Evolutionary conservation across 2,329 filamentous ascomycete species (phyloP), one percentile per base, ranked within the genome.

Genomic region (Phialemonium atrogriseum): DNA sequence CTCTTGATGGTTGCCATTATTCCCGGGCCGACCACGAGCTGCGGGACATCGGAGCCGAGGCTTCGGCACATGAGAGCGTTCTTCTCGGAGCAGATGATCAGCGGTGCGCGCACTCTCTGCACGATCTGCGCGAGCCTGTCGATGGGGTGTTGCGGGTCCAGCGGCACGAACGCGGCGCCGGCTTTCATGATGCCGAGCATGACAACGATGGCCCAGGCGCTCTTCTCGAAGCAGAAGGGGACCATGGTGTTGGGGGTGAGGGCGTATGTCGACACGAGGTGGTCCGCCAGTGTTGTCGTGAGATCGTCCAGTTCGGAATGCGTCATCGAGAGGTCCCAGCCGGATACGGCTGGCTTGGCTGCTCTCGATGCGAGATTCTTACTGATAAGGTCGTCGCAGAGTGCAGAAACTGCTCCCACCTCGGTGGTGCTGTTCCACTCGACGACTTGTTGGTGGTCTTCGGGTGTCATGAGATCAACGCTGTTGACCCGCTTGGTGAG

Each of bases 71-170:
- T 24, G 24, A 37, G 17, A n/a, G 22, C 18, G 6, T 24, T 23
- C 4, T 30, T 18, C 14, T 34, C 34, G 5, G 37, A 39, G 20
- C 27, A 34, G 24, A 45, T 13, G 5, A 42, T 26, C 17, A 45
- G 12, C 7, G 26, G 22, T 5, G 41, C 34, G 2, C 49, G 34
- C 3, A 56, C 42, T 26, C 59, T 49, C 6, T 36, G 28, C 5
- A 52, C 42, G 19, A 62, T 55, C 23, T 49, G 49, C 5, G 49
- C 47, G 11, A 63, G 44, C 6, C 60, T 51, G 9, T 49, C 48
- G 4, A 51, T 36, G 1, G 59, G 58, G 6, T 57, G 39, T 32
- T 51, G 49, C n/a, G 56, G 50, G 29, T 62, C 59, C 4, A 62
- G 33, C 0, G 55, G 50, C 15, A 43, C 41, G 24, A 50, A 48